Percentiles rank a stretch among this genome's conserved stretches.
These are phyloP conservation scores for Epichloe amarillans DNA, from an alignment of 2,329 filamentous ascomycete genomes.

Conservation along the genomic window DNA sequence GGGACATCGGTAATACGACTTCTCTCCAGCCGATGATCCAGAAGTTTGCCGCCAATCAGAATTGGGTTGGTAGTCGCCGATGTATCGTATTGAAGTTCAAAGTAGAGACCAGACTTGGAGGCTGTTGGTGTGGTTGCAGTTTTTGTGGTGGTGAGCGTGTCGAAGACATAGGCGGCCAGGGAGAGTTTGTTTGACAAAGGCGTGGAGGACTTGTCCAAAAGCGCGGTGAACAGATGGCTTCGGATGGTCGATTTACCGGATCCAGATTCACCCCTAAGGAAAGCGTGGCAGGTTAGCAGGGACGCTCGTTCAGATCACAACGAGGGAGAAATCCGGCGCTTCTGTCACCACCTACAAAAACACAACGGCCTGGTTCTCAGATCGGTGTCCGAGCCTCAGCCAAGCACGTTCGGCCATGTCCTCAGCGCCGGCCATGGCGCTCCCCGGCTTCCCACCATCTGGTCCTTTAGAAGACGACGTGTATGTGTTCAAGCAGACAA, in stretches of 20 bases:
- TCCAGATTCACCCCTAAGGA: conserved; percentile 75
- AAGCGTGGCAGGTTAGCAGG: conserved; percentile 6
- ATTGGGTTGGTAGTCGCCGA: conserved; percentile 71
- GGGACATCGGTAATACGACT: conserved; percentile 86
- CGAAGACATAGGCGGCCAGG: conserved; percentile 87
- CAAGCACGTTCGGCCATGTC: conserved; percentile 81
- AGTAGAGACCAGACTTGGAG: conserved; percentile 89
- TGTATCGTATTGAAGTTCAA: conserved; percentile 94
- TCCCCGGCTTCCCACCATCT: conserved; percentile 84
- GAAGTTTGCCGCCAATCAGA: conserved; percentile 82
- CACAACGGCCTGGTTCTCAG: conserved; percentile 84
- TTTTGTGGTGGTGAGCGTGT: conserved; percentile 92
- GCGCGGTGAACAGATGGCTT: conserved; percentile 71
- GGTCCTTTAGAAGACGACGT: conserved; percentile 76
- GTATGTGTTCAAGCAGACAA: conserved; percentile 91
- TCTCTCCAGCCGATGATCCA: conserved; percentile 85
- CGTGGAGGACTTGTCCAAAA: conserved; percentile 82
- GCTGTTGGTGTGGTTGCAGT: conserved; percentile 90
- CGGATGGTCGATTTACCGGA: conserved; percentile 92
- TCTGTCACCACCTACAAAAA: conserved; percentile 66
- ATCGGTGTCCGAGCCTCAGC: conserved; percentile 70
- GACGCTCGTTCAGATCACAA: not conserved
- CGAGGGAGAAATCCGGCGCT: too few relatives aligned
- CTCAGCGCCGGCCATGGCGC: conserved; percentile 83
- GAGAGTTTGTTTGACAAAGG: conserved; percentile 89